These are phyloP conservation scores for Colletotrichum spaethianum DNA, from an alignment of 2,329 filamentous ascomycete genomes.

Conservation along the genomic window DNA sequence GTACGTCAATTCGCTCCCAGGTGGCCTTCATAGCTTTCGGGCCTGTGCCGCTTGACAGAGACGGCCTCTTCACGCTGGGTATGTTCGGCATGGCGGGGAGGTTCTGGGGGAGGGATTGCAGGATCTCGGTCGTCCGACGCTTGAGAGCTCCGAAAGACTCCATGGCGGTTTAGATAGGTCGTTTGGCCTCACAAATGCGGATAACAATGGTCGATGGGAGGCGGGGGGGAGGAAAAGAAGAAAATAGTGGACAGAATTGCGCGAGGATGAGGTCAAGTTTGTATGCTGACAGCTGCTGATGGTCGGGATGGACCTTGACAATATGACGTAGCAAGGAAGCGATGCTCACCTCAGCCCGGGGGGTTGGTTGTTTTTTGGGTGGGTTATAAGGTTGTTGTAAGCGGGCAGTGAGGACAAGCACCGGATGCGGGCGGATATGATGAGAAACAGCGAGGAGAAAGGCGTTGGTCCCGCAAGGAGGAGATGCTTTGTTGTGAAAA, in stretches of 20 bases:
- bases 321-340: conserved; percentile 39
- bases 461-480: neutral
- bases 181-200: neutral
- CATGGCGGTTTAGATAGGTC: conserved; percentile 51
- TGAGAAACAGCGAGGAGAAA: neutral
- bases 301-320: conserved; percentile 7
- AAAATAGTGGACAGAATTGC: conserved; percentile 19
- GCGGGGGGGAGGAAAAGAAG: neutral
- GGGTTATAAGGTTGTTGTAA: conserved; percentile 19
- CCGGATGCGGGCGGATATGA: conserved; percentile 22
- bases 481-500: neutral
- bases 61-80: conserved; percentile 41
- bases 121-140: conserved; percentile 68
- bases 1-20: conserved; percentile 71
- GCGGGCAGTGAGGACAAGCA: conserved; percentile 5
- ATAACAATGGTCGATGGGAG: conserved; percentile 5
- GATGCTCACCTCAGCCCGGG: conserved; percentile 23
- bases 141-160: conserved; percentile 68
- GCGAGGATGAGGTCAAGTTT: conserved; percentile 31
- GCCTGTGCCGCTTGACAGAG: conserved; percentile 26
- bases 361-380: conserved; percentile 3
- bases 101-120: conserved; percentile 65
- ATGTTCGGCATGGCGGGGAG: conserved; percentile 54
- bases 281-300: conserved; percentile 34
- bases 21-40: conserved; percentile 65